Evolutionary conservation across 1,284 basidiomycete genomes (phyloP).

Genomic region (Ceratobasidium sp.): DNA sequence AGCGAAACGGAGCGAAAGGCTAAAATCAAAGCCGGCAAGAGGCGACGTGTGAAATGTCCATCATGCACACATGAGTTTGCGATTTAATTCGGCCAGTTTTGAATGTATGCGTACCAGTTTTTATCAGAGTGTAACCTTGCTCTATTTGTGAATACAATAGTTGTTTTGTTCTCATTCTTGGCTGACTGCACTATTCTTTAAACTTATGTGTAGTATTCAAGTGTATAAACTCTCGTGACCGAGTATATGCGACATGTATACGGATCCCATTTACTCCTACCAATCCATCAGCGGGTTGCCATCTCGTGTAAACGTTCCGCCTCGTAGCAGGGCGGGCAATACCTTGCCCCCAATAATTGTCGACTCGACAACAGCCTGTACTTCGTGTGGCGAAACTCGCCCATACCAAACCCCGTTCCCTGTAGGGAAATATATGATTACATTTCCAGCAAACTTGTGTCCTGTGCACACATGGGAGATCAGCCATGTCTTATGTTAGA

Average conservation of each 20-base stretch:
- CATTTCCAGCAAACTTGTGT: slow-evolving; percentile 91
- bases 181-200: not conserved
- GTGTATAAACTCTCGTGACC: not conserved
- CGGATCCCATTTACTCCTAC: slow-evolving; percentile 56
- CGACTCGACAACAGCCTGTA: slow-evolving; percentile 84
- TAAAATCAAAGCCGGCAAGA: slow-evolving; percentile 12
- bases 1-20: slow-evolving; percentile 13
- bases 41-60: not conserved
- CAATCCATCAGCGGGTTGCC: slow-evolving; percentile 76
- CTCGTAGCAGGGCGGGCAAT: slow-evolving; percentile 82
- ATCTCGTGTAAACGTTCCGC: slow-evolving; percentile 75
- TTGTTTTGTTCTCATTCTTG: not conserved
- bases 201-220: not conserved
- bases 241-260: not conserved
- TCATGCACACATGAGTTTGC: slow-evolving; percentile 11
- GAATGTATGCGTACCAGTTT: slow-evolving; percentile 5
- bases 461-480: slow-evolving; percentile 51
- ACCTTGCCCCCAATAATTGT: slow-evolving; percentile 87
- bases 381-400: slow-evolving; percentile 89
- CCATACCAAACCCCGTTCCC: slow-evolving; percentile 92
- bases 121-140: not conserved
- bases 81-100: not conserved
- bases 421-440: slow-evolving; percentile 87
- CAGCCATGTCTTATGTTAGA: not conserved
- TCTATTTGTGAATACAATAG: not conserved